A percentile compares a stretch with the other conserved stretches of the same genome.
phyloP scores from a whole-genome alignment of 768 basidiomycete genomes.

The Boletus eberwhitei region DNA sequence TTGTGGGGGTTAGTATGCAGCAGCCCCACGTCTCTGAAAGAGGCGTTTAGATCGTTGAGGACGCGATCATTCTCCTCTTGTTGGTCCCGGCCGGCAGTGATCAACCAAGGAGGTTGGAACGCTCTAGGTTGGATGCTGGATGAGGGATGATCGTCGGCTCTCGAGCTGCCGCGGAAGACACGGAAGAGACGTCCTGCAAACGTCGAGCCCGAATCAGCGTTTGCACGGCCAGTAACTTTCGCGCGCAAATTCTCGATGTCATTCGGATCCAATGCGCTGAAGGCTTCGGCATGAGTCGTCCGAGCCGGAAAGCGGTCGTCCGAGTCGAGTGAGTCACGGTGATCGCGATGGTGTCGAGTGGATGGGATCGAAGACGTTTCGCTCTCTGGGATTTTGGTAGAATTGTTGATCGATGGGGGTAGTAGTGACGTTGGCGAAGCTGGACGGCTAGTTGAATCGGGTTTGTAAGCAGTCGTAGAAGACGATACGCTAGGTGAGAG shows the following conservation, averaged over 20 bases:
- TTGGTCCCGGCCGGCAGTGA: slow-evolving; percentile 57
- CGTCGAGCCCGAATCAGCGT: slow-evolving; percentile 17
- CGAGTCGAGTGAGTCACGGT: slow-evolving; percentile 28
- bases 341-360: slow-evolving; percentile 11
- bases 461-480: slow-evolving; percentile 3
- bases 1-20: slow-evolving; percentile 52
- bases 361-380: slow-evolving; percentile 12
- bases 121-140: slow-evolving; percentile 29
- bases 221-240: slow-evolving; percentile 29
- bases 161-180: slow-evolving; percentile 19
- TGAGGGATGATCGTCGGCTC: slow-evolving; percentile 22
- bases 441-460: slow-evolving; percentile 17
- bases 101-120: slow-evolving; percentile 59
- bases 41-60: slow-evolving; percentile 65
- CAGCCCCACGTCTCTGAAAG: slow-evolving; percentile 78
- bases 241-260: slow-evolving; percentile 44
- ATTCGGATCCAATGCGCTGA: slow-evolving; percentile 54
- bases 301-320: slow-evolving; percentile 36
- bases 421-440: slow-evolving; percentile 17
- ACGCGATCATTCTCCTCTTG: slow-evolving; percentile 68
- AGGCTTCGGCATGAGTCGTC: slow-evolving; percentile 63
- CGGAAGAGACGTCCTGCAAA: slow-evolving; percentile 22
- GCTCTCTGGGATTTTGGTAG: slow-evolving; percentile 1
- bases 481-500: slow-evolving; percentile 20
- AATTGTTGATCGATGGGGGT: slow-evolving; percentile 7